Conservation (phyloP, 1,284 basidiomycete genomes). For the Entoloma clypeatum region DNA sequence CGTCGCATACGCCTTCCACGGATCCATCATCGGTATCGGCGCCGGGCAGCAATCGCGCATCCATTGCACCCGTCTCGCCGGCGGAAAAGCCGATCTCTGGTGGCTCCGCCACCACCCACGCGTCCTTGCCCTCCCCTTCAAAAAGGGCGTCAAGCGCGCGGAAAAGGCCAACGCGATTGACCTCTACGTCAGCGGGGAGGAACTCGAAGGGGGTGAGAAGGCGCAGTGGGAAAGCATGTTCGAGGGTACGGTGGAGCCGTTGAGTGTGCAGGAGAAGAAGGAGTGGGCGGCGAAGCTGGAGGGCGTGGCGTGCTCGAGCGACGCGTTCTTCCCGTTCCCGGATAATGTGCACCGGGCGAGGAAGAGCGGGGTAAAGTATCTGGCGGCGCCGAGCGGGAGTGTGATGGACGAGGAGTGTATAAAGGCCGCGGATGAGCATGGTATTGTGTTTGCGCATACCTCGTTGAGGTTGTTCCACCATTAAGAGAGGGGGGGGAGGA, state of each 20-base stretch:
- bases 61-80: slow-evolving; percentile 97
- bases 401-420: slow-evolving; percentile 97
- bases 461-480: slow-evolving; percentile 81
- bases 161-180: slow-evolving; percentile 99
- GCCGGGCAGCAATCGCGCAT: slow-evolving; percentile 99
- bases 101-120: slow-evolving; percentile 97
- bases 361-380: slow-evolving; percentile 88
- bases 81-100: slow-evolving; percentile 98
- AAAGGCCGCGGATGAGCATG: slow-evolving; percentile 89
- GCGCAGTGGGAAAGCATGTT: slow-evolving; percentile 91
- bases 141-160: slow-evolving; percentile 95
- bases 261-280: slow-evolving; percentile 72
- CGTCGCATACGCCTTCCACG: slow-evolving; percentile 93
- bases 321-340: slow-evolving; percentile 99
- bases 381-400: slow-evolving; percentile 93
- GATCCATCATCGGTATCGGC: slow-evolving; percentile 92
- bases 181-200: slow-evolving; percentile 90
- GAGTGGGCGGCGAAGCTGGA: slow-evolving; percentile 72
- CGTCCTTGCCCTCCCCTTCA: slow-evolving; percentile 90
- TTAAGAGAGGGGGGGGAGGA: slow-evolving; percentile 31
- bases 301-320: slow-evolving; percentile 89
- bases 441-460: slow-evolving; percentile 86
- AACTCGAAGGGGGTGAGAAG: slow-evolving; percentile 84
- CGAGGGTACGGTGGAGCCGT: slow-evolving; percentile 65
- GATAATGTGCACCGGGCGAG: slow-evolving; percentile 95